Percentiles rank a stretch among this genome's conserved stretches.
phyloP scores from a whole-genome alignment of 1,284 basidiomycete genomes.

The Ceraceosorus bombacis region DNA sequence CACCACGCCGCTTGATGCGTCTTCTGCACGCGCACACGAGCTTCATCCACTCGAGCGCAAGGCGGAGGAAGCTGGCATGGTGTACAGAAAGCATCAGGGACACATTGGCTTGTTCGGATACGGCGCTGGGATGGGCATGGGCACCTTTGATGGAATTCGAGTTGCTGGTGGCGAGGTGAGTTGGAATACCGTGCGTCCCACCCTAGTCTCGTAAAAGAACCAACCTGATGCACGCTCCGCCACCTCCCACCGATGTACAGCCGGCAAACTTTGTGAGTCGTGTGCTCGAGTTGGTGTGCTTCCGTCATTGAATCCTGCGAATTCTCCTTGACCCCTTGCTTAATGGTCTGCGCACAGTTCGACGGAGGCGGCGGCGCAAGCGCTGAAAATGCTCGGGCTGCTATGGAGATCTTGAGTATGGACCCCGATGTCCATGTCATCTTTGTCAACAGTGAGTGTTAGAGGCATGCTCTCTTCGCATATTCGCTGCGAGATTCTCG shows the following conservation, averaged over 20 bases:
- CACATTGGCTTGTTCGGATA: slow-evolving; percentile 37
- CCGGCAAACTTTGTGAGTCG: slow-evolving; percentile 26
- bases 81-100: slow-evolving; percentile 31
- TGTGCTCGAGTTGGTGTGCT: too few relatives aligned
- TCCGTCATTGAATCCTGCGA: too few relatives aligned
- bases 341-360: slow-evolving; percentile 1
- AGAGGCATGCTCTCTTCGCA: background rate
- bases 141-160: slow-evolving; percentile 33
- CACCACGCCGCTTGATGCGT: too few relatives aligned
- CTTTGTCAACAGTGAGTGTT: slow-evolving; percentile 25
- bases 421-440: slow-evolving; percentile 30
- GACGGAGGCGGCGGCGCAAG: slow-evolving; percentile 38
- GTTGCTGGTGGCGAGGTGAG: slow-evolving; percentile 20
- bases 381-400: slow-evolving; percentile 24
- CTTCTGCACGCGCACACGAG: too few relatives aligned
- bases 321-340: too few relatives aligned
- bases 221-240: background rate
- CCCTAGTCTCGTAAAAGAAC: too few relatives aligned
- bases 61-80: slow-evolving; percentile 30
- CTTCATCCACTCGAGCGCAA: background rate
- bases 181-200: background rate
- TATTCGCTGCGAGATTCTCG: background rate
- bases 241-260: background rate
- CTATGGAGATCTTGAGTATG: slow-evolving; percentile 30
- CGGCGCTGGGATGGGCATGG: slow-evolving; percentile 38